These are phyloP conservation scores for Gossypium armourianum DNA, from an alignment of 441 rosid species.

Conservation along the genomic window DNA sequence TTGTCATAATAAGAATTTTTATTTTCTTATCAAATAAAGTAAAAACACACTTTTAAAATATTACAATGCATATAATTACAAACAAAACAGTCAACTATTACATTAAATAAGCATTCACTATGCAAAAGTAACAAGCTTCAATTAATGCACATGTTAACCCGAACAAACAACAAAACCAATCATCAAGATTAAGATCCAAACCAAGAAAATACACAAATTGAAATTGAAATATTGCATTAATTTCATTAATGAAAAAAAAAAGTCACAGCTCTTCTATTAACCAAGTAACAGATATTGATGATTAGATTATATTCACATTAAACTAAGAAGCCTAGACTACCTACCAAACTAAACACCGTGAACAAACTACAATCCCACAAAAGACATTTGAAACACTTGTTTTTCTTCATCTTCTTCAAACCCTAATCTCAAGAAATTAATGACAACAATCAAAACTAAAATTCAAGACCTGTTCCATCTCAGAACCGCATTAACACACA, in stretches of 20 bases:
- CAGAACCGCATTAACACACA: background rate
- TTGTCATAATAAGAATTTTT: background rate
- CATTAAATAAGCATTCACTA: too few species aligned
- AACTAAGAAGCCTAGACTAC: constrained; percentile 6
- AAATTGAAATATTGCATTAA: background rate
- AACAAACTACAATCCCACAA: background rate
- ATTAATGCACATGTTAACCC: background rate
- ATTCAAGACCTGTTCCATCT: background rate
- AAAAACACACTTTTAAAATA: background rate
- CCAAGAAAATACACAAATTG: background rate
- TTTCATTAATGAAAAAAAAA: background rate
- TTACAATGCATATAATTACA: background rate
- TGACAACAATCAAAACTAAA: background rate
- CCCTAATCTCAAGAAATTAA: constrained; percentile 10
- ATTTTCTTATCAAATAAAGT: background rate
- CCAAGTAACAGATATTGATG: constrained; percentile 10
- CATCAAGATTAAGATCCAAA: background rate
- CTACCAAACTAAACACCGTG: background rate
- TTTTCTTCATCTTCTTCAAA: background rate
- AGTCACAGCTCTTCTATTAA: constrained; percentile 9
- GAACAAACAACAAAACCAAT: background rate
- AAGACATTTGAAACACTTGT: background rate
- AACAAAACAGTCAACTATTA: background rate
- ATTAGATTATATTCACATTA: constrained; percentile 15
- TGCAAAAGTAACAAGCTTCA: background rate